Evolutionary conservation across 2,329 filamentous ascomycete species (phyloP), one percentile per base, ranked within the genome.

Genomic region (Colletotrichum lentis): DNA sequence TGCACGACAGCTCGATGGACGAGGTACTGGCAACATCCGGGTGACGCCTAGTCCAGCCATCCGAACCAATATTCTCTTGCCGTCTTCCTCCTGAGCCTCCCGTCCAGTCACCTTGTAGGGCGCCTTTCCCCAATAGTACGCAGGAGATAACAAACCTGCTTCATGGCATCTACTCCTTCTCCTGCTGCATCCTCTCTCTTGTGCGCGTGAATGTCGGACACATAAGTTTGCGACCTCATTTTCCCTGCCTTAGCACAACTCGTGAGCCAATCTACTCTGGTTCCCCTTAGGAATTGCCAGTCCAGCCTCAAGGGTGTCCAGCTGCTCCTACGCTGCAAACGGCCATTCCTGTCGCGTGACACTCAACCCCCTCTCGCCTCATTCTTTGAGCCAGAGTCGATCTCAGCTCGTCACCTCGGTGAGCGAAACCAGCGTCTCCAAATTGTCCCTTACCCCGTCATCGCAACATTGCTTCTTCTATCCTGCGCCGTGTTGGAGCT

Each of bases 321-420:
- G 31, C 31, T 31, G 1, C 35, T 47, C 20, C 31, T 49, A 35
- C 31, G 56, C 56, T 31, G 56, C 31, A 59, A 59, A 59, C 56
- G 44, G 56, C 39, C 31, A 37, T 39, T 49, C 27, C 31, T 39
- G n/a, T 49, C 31, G 44, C 31, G 31, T 37, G 56, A 39, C 31
- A n/a, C 8, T 52, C 22, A n/a, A 24, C 49, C 31, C 10, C 31
- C 31, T 18, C n/a, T 31, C 20, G 20, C 8, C 14, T 22, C 16
- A 37, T 39, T 35, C 14, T 59, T 49, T 11, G 20, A 59, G 43
- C 56, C 39, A n/a, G 56, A 27, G 46, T 22, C 12, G 7, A 35
- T n/a, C 43, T 37, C 31, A 37, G 43, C 56, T 47, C 27, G 27
- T 16, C 20, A 20, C 5, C 31, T 59, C 31, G 31, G 44, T 35